phyloP scores from a whole-genome alignment of 2,329 filamentous ascomycete species.

The Alternaria triticimaculans region DNA sequence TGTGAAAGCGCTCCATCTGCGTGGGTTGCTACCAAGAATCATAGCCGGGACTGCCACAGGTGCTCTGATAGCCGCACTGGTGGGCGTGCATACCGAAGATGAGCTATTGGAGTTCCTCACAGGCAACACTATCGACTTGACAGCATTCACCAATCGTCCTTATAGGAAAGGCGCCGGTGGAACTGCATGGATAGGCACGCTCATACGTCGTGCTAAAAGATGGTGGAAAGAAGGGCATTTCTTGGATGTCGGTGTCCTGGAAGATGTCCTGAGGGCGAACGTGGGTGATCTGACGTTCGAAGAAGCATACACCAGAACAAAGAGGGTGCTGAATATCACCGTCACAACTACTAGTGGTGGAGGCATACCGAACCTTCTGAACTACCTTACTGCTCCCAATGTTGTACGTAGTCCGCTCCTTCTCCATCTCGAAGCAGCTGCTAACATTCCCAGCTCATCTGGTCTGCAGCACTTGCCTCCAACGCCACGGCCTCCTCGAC shows the following conservation, averaged over 20 bases:
- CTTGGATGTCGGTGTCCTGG: conserved; percentile 79
- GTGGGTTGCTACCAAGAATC: conserved; percentile 83
- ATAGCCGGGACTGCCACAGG: conserved; percentile 92
- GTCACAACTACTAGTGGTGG: conserved; percentile 76
- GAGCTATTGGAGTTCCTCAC: conserved; percentile 79
- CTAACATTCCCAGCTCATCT: conserved; percentile 67
- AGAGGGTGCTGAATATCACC: conserved; percentile 89
- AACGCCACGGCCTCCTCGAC: conserved; percentile 72
- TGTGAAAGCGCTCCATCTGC: conserved; percentile 82
- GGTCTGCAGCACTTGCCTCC: conserved; percentile 79
- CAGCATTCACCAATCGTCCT: conserved; percentile 68
- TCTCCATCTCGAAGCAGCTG: background rate
- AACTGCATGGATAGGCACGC: conserved; percentile 59
- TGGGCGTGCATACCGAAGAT: conserved; percentile 85
- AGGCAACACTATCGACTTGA: conserved; percentile 81
- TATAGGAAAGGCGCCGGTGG: conserved; percentile 30
- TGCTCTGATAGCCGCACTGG: conserved; percentile 85
- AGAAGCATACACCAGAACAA: conserved; percentile 86
- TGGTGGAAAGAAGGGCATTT: conserved; percentile 82
- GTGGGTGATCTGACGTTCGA: conserved; percentile 91
- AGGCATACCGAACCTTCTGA: conserved; percentile 83
- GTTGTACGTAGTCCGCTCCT: conserved; percentile 66
- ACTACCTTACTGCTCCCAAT: conserved; percentile 91
- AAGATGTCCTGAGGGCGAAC: conserved; percentile 83
- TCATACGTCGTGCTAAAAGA: conserved; percentile 70